These are phyloP conservation scores for Pisolithus thermaeus DNA, from an alignment of 1,284 basidiomycete species.

Conservation along the genomic window DNA sequence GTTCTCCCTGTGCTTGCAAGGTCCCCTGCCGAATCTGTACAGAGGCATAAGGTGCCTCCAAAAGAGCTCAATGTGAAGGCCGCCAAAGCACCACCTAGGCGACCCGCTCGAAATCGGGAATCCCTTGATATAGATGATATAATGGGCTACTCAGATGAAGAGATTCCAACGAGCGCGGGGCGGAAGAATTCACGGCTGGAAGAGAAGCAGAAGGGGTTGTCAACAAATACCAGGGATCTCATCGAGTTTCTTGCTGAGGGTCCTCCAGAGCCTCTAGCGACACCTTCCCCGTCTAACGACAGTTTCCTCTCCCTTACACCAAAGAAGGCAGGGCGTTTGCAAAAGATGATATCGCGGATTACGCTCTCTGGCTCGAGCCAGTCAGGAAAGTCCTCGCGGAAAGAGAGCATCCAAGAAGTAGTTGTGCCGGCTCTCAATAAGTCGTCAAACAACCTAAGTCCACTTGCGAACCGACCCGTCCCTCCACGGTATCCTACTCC, in stretches of 20 bases:
- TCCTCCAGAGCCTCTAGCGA: slow-evolving; percentile 20
- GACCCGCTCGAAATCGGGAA: slow-evolving; percentile 54
- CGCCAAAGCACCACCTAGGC: slow-evolving; percentile 39
- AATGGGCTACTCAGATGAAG: slow-evolving; percentile 60
- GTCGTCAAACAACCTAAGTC: slow-evolving; percentile 39
- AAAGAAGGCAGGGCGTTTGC: slow-evolving; percentile 57
- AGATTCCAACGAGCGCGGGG: slow-evolving; percentile 17
- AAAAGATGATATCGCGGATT: slow-evolving; percentile 74
- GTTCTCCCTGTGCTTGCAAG: slow-evolving; percentile 16
- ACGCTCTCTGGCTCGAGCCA: slow-evolving; percentile 44
- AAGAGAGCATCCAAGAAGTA: slow-evolving; percentile 19
- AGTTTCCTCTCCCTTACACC: slow-evolving; percentile 33
- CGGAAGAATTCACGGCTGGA: slow-evolving; percentile 20
- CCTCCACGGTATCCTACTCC: slow-evolving; percentile 41
- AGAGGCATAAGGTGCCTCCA: slow-evolving; percentile 18
- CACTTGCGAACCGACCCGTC: slow-evolving; percentile 50
- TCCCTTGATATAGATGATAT: slow-evolving; percentile 70
- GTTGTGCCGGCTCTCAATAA: slow-evolving; percentile 20
- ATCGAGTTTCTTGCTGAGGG: slow-evolving; percentile 39
- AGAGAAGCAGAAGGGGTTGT: slow-evolving; percentile 34
- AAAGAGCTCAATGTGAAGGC: slow-evolving; percentile 24
- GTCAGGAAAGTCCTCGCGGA: slow-evolving; percentile 25
- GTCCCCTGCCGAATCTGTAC: slow-evolving; percentile 26
- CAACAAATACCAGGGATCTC: slow-evolving; percentile 50
- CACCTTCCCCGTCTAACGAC: slow-evolving; percentile 16